Evolutionary conservation across 371 early-diverging fungal genomes (phyloP).

Genomic region (Syncephalis plumigaleata): DNA sequence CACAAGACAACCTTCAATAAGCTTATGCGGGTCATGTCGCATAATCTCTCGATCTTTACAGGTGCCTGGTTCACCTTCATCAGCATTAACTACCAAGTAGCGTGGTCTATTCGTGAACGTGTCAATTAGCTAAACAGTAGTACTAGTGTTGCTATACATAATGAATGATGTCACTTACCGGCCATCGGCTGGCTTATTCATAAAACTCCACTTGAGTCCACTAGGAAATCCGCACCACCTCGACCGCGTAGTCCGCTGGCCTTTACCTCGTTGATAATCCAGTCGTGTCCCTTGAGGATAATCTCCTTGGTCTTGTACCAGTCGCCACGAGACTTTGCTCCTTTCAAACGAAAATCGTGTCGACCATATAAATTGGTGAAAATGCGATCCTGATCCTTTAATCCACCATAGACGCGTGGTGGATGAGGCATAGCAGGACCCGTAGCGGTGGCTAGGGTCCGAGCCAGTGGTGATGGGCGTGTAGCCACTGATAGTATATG

Average conservation of each 20-base stretch:
- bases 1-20: conserved; percentile 89
- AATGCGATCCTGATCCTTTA: conserved; percentile 87
- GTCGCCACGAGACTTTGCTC: conserved; percentile 88
- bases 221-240: conserved; percentile 98
- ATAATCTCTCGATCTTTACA: conserved; percentile 98
- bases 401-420: conserved; percentile 38
- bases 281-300: conserved; percentile 85
- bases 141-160: no score
- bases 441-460: no score
- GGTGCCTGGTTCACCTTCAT: conserved; percentile 97
- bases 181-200: conserved; percentile 71
- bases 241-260: conserved; percentile 89
- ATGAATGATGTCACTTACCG: no score
- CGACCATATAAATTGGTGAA: conserved; percentile 91
- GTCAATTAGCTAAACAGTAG: no score
- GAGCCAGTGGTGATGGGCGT: no score
- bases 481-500: no score
- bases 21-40: conserved; percentile 95
- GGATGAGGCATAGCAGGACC: no score
- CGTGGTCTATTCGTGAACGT: conserved; percentile 70
- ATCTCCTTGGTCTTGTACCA: conserved; percentile 98
- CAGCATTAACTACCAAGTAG: conserved; percentile 93
- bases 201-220: conserved; percentile 96
- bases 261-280: conserved; percentile 96
- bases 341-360: conserved; percentile 79